Evolutionary conservation across 345 rosid species (phyloP), one percentile per base, ranked within the genome.

Genomic region (Hibiscus tridactylites): DNA sequence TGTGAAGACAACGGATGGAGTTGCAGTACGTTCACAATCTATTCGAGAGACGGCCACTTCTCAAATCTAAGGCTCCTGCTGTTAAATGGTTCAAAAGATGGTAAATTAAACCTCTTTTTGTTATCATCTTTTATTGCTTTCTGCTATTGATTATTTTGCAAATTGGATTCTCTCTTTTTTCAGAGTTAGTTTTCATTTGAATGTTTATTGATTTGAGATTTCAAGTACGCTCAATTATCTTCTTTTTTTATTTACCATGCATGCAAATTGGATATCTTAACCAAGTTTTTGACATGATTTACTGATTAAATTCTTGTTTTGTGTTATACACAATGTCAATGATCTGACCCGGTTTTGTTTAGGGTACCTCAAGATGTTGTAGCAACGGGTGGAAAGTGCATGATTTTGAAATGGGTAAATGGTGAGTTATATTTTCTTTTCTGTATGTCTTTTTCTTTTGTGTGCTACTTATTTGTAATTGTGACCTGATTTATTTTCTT

Each of bases 311-410:
- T 16, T 50, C 5, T 50, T 50, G 56, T 5, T 50, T 50, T 50
- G 19, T 50, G 16, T 16, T 50, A 50, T 50, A 16, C 7, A 50
- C 19, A 50, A 50, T 49, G 54, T 13, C 16, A 49, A 13, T 50
- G 19, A 50, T 16, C 19, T 50, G 56, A 16, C 53, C 53, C 5
- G 12, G 13, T 12, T 50, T 50, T 16, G 13, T 50, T 15, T 71
- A 95, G 99, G 99, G 97, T 92, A 59, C 99, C 99, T 17, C 97
- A 92, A 81, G 97, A 95, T 83, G 88, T 89, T 73, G 91, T 88
- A 17, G 93, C 97, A 3, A 95, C 92, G 54, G 97, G 97, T 68
- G 96, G 97, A 26, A 95, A 90, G 89, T 95, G 97, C 76, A 81
- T 66, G 78, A 81, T 95, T 75, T 80, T 82, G 69, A 95, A 82